Evolutionary conservation across 225 moss, liverwort and hornwort genomes (phyloP), one percentile per base, ranked within the genome.

Genomic region (Polytrichum formosum): DNA sequence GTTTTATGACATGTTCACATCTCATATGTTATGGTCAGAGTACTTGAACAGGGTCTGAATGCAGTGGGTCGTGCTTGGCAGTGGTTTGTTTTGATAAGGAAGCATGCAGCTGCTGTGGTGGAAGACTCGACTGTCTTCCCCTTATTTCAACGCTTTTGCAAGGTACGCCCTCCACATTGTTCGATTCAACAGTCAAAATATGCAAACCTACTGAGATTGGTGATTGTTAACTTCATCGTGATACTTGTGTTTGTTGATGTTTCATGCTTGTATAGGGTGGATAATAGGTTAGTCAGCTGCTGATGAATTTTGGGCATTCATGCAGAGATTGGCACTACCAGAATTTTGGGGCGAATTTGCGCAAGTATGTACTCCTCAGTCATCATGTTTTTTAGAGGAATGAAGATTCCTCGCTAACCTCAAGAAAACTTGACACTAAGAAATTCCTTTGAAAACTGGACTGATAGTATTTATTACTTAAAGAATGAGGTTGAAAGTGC

Each of bases 51-150:
- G 58, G 23, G 21, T 20, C 58, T 58, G 58, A 35, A 26, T 46
- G 17, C 63, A 59, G 66, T 31, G 71, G 66, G 77, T 79, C 71
- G 70, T 59, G 67, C 64, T 74, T 79, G 73, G 69, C 88, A 98
- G 98, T 98, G 98, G 98, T 98, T 98, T 79, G 94, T 98, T 33
- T 79, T 98, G 73, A 72, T 94, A 61, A 88, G 92, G 54, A 87
- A 85, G 78, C 98, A 98, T 27, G 94, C 94, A 33, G 77, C 80
- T 70, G 88, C 90, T 72, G 88, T 98, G 74, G 98, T 82, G 26
- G 75, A 59, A 58, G 98, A 98, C 77, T 70, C 72, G 1, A 72
- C 30, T 9, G 84, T 91, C 9, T 91, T 91, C 76, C 90, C 92
- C 4, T 80, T 91, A 6, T 98, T 98, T 70, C 82, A 84, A 64